Percentiles rank a stretch among this genome's conserved stretches.
phyloP scores from a whole-genome alignment of 495 filamentous ascomycete species.

The Corynascus novoguineensis region DNA sequence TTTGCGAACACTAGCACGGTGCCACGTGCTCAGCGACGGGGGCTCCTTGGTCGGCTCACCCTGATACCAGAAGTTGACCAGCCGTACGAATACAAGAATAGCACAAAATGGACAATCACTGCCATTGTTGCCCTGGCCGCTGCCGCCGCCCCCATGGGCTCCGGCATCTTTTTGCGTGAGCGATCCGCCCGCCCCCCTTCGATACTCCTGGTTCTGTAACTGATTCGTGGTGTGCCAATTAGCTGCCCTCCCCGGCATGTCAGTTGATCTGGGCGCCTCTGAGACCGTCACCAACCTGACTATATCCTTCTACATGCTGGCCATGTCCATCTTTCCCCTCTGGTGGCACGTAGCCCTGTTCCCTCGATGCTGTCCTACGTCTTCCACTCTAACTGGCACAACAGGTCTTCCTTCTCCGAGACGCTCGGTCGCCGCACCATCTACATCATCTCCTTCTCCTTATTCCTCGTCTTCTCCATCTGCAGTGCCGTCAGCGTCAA shows the following conservation, averaged over 20 bases:
- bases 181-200: constrained; percentile 16
- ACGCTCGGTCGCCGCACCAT: constrained; percentile 75
- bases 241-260: constrained; percentile 70
- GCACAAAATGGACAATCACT: constrained; percentile 82
- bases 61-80: constrained; percentile 78
- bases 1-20: constrained; percentile 48
- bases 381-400: background rate
- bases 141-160: constrained; percentile 76
- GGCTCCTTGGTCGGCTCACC: constrained; percentile 65
- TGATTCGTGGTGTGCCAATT: background rate
- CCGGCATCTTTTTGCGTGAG: constrained; percentile 78
- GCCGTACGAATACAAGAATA: constrained; percentile 64
- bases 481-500: constrained; percentile 66
- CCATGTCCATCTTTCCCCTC: constrained; percentile 84
- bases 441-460: constrained; percentile 73
- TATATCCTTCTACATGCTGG: constrained; percentile 82
- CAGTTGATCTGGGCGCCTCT: constrained; percentile 57
- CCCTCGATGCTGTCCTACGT: background rate
- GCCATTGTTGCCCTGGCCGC: constrained; percentile 70
- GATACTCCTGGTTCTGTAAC: background rate
- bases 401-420: constrained; percentile 73
- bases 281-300: constrained; percentile 75
- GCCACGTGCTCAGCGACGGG: constrained; percentile 62
- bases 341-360: constrained; percentile 59
- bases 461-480: constrained; percentile 74